Conservation (phyloP, 192 early-diverging fungal species). For the Pilobolus umbonatus region DNA sequence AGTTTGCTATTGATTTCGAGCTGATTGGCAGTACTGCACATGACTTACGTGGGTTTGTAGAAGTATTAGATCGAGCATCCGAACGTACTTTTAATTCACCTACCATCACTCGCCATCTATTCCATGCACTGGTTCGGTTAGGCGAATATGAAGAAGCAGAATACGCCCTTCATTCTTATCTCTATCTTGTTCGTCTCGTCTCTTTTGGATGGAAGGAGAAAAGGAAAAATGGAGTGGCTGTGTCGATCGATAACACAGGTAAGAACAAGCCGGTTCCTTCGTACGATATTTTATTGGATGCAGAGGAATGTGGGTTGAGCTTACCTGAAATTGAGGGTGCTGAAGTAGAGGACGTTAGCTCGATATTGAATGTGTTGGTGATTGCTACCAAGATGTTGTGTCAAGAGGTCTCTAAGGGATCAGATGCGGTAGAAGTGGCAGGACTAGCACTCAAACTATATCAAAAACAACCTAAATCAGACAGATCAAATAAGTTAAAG, state of each 20-base stretch:
- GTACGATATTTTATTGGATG: conserved; percentile 5
- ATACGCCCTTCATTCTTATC: conserved; percentile 61
- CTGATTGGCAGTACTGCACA: conserved; percentile 45
- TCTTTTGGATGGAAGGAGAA: conserved; percentile 21
- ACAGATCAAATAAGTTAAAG: neutral
- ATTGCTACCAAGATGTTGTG: conserved; percentile 43
- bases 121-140: conserved; percentile 48
- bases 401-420: conserved; percentile 24
- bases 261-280: conserved; percentile 13
- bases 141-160: conserved; percentile 76
- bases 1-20: conserved; percentile 55
- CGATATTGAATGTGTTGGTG: conserved; percentile 23
- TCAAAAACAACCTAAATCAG: neutral
- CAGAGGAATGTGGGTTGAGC: too few relatives aligned
- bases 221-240: conserved; percentile 10
- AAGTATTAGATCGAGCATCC: conserved; percentile 57
- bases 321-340: neutral
- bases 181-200: conserved; percentile 44
- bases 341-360: conserved; percentile 4
- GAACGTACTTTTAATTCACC: conserved; percentile 71
- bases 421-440: conserved; percentile 27
- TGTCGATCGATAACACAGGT: conserved; percentile 15
- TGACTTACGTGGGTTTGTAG: conserved; percentile 54
- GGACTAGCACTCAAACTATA: conserved; percentile 21
- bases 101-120: conserved; percentile 56